phyloP scores from a whole-genome alignment of 345 rosid species.

The Hibiscus trionum region DNA sequence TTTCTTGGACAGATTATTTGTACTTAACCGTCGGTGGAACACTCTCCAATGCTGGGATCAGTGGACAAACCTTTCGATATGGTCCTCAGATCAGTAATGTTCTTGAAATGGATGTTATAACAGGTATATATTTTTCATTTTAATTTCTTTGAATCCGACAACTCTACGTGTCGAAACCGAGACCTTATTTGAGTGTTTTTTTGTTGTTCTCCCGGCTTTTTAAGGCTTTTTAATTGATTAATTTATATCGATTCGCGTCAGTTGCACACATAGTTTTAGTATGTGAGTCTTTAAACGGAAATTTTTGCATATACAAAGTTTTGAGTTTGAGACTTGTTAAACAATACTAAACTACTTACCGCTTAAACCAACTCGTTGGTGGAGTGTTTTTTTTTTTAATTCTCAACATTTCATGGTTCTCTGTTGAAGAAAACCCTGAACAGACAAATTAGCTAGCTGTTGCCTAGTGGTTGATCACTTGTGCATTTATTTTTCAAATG shows the following conservation, averaged over 20 bases:
- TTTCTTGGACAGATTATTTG: conserved; percentile 82
- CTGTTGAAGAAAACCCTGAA: not conserved
- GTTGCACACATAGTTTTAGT: no score
- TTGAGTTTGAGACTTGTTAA: no score
- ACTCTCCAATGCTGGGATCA: conserved; percentile 85
- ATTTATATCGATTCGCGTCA: no score
- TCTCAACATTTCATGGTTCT: not conserved
- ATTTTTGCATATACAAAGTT: no score
- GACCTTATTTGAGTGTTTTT: no score
- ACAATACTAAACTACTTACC: no score
- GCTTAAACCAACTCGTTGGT: no score
- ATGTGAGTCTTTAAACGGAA: no score
- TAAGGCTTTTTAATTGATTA: no score
- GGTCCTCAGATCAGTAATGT: conserved; percentile 98
- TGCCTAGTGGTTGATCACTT: not conserved
- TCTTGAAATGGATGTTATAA: conserved; percentile 69
- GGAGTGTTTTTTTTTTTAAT: not conserved
- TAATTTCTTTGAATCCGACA: not conserved
- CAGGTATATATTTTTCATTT: conserved; percentile 33
- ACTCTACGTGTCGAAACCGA: no score
- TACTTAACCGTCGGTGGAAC: conserved; percentile 89
- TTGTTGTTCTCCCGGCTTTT: no score
- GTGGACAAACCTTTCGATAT: conserved; percentile 72
- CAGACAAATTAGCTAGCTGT: not conserved
- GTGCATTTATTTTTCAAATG: not conserved